These are phyloP conservation scores for Alliaria petiolata DNA, from an alignment of 345 rosid species.

Conservation along the genomic window DNA sequence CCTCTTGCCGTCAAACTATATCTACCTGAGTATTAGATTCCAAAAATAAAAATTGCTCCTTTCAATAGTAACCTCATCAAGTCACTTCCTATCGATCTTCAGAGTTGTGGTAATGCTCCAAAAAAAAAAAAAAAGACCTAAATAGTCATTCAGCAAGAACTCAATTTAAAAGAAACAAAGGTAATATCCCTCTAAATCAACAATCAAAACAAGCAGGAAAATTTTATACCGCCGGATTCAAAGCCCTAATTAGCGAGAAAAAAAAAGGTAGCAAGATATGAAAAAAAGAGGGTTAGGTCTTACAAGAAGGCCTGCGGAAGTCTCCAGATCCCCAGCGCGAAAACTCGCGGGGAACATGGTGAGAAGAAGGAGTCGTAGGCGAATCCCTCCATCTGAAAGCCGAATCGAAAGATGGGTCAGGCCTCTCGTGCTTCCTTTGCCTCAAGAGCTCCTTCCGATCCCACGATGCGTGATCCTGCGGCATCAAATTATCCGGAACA, in stretches of 20 bases:
- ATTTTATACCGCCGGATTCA: not conserved
- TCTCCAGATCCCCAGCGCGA: slow-evolving; percentile 70
- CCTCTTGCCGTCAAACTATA: not conserved
- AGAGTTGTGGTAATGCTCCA: slow-evolving; percentile 1
- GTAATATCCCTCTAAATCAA: not conserved
- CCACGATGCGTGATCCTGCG: slow-evolving; percentile 89
- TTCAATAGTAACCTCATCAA: not conserved
- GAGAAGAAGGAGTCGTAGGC: slow-evolving; percentile 42
- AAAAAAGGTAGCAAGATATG: not conserved
- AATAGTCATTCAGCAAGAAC: not conserved
- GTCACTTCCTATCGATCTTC: not conserved
- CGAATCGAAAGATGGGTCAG: slow-evolving; percentile 49
- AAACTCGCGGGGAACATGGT: slow-evolving; percentile 49
- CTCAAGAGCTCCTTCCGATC: slow-evolving; percentile 85
- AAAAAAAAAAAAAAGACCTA: slow-evolving; percentile 9
- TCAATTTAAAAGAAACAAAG: not conserved
- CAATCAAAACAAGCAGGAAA: not conserved
- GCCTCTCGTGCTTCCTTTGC: slow-evolving; percentile 89
- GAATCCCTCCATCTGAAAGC: slow-evolving; percentile 75
- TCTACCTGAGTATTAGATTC: not conserved
- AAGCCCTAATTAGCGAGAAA: slow-evolving; percentile 19
- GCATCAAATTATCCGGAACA: slow-evolving; percentile 60
- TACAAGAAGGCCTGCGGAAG: slow-evolving; percentile 79
- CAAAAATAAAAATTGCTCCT: not conserved
- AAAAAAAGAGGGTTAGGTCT: not conserved